Evolutionary conservation across 192 early-diverging fungal genomes (phyloP).

Genomic region (Coemansia sp.): DNA sequence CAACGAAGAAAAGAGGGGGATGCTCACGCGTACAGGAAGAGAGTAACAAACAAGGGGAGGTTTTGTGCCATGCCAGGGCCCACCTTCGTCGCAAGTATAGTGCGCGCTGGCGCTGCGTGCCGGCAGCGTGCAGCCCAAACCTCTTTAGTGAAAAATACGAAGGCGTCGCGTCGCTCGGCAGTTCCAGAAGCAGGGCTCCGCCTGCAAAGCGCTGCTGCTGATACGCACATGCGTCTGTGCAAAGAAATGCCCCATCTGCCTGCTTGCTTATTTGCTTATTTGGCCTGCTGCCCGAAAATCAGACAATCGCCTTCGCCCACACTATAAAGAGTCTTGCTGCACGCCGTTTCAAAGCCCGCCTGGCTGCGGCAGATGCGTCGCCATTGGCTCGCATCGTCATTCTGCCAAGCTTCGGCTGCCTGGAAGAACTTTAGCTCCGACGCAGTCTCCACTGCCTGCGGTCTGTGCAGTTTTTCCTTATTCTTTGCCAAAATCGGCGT

Average conservation of each 20-base stretch:
- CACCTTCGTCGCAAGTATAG: not conserved
- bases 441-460: not conserved
- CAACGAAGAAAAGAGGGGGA: conserved; percentile 1
- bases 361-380: not conserved
- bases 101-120: not conserved
- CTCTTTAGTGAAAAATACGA: not conserved
- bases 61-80: not conserved
- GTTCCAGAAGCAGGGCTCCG: not conserved
- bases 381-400: conserved; percentile 15
- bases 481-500: not conserved
- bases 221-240: not conserved
- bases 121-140: not conserved
- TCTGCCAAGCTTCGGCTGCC: not conserved
- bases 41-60: not conserved
- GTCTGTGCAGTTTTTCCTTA: not conserved
- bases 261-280: too few relatives aligned
- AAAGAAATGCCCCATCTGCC: not conserved
- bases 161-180: not conserved
- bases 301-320: conserved; percentile 18
- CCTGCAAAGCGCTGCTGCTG: too few relatives aligned
- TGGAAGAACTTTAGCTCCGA: not conserved
- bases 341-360: conserved; percentile 30
- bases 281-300: conserved; percentile 13
- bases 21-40: not conserved
- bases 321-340: conserved; percentile 16